A percentile compares a stretch with the other conserved stretches of the same genome.
Evolutionary conservation across 2,329 filamentous ascomycete species (phyloP).

Genomic region (Harringtonia lauricola): DNA sequence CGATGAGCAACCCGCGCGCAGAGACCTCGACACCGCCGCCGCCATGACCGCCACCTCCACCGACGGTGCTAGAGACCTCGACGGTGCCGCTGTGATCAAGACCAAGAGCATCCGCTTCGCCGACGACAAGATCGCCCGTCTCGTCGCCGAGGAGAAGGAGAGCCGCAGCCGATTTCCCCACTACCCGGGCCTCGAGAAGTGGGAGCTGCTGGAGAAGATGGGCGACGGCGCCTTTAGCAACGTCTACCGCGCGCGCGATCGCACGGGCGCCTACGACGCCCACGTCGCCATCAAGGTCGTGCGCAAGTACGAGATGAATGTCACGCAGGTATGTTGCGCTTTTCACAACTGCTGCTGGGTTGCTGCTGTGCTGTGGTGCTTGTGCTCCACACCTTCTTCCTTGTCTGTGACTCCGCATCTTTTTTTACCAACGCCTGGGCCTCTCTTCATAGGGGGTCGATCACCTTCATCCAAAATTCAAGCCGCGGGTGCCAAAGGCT

Average conservation of each 20-base stretch:
- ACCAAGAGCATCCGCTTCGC: constrained; percentile 34
- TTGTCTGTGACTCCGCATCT: constrained; percentile 3
- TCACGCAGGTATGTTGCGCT: constrained; percentile 73
- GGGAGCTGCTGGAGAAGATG: constrained; percentile 90
- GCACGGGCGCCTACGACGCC: constrained; percentile 49
- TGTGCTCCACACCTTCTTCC: not conserved
- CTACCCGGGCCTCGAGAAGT: constrained; percentile 78
- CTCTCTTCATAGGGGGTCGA: constrained; percentile 62
- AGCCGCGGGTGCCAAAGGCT: constrained; percentile 77
- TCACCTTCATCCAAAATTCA: constrained; percentile 92
- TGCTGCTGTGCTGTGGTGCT: constrained; percentile 8
- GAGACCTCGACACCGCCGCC: constrained; percentile 25
- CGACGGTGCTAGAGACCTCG: not conserved
- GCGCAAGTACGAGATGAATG: constrained; percentile 98
- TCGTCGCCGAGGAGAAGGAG: constrained; percentile 86
- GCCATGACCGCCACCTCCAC: not conserved
- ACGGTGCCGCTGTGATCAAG: constrained; percentile 14
- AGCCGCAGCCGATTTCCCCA: constrained; percentile 74
- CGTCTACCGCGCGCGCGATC: constrained; percentile 81
- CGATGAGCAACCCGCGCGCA: constrained; percentile 37
- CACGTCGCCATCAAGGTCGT: constrained; percentile 98
- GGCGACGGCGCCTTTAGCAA: constrained; percentile 98
- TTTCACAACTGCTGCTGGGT: constrained; percentile 5
- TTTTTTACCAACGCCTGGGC: constrained; percentile 38
- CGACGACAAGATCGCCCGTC: constrained; percentile 66